phyloP scores from a whole-genome alignment of 2,329 filamentous ascomycete species.

The Pyrenophora tritici-repentis region DNA sequence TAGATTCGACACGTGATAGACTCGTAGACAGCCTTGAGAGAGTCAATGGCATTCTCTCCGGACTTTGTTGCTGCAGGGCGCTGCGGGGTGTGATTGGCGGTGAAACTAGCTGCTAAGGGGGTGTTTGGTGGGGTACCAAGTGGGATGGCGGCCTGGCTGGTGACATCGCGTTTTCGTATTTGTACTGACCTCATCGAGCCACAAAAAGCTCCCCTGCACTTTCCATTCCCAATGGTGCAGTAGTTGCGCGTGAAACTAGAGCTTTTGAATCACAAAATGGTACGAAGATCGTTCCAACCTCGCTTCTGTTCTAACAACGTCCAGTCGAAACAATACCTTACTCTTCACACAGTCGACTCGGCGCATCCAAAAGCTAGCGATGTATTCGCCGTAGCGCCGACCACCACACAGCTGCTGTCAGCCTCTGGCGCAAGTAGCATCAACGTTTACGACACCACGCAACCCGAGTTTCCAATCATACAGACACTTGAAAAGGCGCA shows the following conservation, averaged over 20 bases:
- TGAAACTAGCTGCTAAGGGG: conserved; percentile 16
- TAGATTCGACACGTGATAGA: conserved; percentile 1
- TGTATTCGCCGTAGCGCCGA: conserved; percentile 82
- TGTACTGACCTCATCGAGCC: conserved; percentile 35
- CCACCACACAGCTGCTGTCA: conserved; percentile 74
- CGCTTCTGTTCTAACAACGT: conserved; percentile 13
- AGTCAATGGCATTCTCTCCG: conserved; percentile 32
- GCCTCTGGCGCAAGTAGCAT: conserved; percentile 74
- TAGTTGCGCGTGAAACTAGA: background rate
- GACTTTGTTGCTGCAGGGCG: conserved; percentile 5
- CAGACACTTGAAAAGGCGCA: conserved; percentile 83
- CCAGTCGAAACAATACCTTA: conserved; percentile 98
- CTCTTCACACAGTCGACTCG: conserved; percentile 86
- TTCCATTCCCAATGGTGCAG: conserved; percentile 4
- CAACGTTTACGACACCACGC: conserved; percentile 75
- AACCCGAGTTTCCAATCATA: conserved; percentile 72
- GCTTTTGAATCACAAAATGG: no score
- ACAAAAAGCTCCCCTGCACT: background rate
- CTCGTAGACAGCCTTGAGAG: conserved; percentile 17
- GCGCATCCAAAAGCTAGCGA: conserved; percentile 73
- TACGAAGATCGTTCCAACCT: background rate
- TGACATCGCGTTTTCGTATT: conserved; percentile 41
- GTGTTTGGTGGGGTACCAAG: conserved; percentile 31
- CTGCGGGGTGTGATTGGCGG: conserved; percentile 40
- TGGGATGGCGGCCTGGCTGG: conserved; percentile 27